phyloP scores from a whole-genome alignment of 306 rosid species.

The Rosa chinensis region DNA sequence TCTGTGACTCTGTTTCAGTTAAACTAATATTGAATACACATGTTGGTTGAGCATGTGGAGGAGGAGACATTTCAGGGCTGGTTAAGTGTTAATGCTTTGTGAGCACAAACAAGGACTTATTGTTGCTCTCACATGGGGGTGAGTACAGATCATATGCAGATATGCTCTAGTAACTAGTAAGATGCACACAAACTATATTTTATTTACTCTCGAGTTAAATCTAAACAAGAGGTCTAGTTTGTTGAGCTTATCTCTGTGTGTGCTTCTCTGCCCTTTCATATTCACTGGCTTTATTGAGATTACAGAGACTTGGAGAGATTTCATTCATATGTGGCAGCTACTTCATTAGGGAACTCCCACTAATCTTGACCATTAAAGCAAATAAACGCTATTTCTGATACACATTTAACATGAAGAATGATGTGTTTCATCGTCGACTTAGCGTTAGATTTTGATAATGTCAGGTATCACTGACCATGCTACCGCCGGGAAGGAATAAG shows the following conservation, averaged over 20 bases:
- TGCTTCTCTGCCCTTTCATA: constrained; percentile 27
- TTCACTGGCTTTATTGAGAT: constrained; percentile 6
- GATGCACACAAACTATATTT: constrained; percentile 9
- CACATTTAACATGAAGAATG: neutral
- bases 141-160: constrained; percentile 18
- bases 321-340: constrained; percentile 6
- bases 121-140: constrained; percentile 43
- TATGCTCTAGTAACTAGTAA: constrained; percentile 22
- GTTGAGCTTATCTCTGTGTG: neutral
- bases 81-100: constrained; percentile 9
- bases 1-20: neutral
- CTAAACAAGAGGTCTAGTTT: constrained; percentile 3
- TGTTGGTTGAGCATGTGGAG: constrained; percentile 46
- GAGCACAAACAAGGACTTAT: constrained; percentile 34
- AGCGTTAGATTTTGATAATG: neutral
- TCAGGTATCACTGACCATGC: neutral
- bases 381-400: neutral
- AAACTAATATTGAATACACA: constrained; percentile 6
- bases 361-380: neutral
- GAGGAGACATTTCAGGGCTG: constrained; percentile 25
- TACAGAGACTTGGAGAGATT: neutral
- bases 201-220: neutral
- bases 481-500: neutral
- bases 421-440: constrained; percentile 13
- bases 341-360: neutral